Percentiles rank a stretch among this genome's conserved stretches.
These are phyloP conservation scores for Phalaenopsis equestris DNA, from an alignment of 106 monocot genomes.

Conservation along the genomic window DNA sequence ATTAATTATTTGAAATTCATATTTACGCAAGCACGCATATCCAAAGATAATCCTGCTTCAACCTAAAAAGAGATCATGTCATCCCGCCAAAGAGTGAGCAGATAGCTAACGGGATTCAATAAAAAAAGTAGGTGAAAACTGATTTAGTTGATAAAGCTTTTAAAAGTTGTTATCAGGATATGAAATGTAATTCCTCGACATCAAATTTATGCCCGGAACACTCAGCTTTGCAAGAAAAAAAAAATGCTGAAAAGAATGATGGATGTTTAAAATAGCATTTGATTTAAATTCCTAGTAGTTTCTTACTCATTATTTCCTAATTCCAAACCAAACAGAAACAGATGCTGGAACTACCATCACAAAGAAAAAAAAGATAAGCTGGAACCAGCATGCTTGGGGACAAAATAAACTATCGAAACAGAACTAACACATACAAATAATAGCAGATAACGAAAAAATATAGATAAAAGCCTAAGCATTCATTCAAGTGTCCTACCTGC, in stretches of 20 bases:
- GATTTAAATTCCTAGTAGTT: too few relatives aligned
- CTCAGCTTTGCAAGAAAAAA: too few relatives aligned
- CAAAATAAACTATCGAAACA: neutral
- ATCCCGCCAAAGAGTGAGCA: neutral
- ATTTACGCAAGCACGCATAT: neutral
- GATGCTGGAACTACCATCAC: too few relatives aligned
- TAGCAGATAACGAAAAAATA: neutral
- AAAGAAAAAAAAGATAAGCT: too few relatives aligned
- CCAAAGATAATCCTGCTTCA: neutral
- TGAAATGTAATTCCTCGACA: too few relatives aligned
- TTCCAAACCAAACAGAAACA: neutral
- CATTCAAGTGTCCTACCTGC: slow-evolving; percentile 21
- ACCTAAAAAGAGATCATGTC: neutral
- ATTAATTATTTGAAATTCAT: neutral
- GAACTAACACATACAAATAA: neutral
- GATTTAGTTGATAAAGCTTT: too few relatives aligned
- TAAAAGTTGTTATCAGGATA: too few relatives aligned
- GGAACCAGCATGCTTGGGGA: neutral
- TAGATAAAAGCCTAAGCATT: neutral
- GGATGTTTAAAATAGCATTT: too few relatives aligned
- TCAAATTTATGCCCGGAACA: too few relatives aligned
- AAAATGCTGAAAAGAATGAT: too few relatives aligned
- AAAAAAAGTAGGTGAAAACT: neutral
- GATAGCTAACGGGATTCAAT: neutral
- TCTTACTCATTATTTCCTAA: neutral